Conservation (phyloP, 352 stramenopile genomes). For the Globisporangium recalcitrans region DNA sequence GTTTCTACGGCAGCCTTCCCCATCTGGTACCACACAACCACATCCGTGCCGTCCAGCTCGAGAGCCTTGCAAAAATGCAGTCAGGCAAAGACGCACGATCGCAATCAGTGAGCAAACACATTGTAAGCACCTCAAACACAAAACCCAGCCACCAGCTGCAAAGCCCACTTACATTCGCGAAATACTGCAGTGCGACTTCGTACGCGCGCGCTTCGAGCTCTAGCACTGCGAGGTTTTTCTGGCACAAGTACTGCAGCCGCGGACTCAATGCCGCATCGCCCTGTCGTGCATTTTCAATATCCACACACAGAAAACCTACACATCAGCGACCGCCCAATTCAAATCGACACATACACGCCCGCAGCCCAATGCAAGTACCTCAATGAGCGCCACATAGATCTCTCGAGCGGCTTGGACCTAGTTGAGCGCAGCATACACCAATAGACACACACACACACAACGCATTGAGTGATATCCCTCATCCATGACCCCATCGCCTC, state of each 20-base stretch:
- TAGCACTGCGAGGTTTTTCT: constrained; percentile 63
- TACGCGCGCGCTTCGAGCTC: constrained; percentile 39
- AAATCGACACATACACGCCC: neutral
- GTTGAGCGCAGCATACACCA: neutral
- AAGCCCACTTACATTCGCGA: constrained; percentile 28
- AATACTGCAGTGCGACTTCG: constrained; percentile 39
- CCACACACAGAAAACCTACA: neutral
- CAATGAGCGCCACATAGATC: constrained; percentile 38
- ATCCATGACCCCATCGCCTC: neutral
- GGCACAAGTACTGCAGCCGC: constrained; percentile 59
- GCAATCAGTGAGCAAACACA: neutral
- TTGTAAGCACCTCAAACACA: neutral
- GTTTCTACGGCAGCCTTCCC: constrained; percentile 50
- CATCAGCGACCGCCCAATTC: neutral
- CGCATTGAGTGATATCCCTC: neutral
- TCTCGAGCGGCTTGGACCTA: constrained; percentile 27
- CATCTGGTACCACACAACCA: constrained; percentile 77
- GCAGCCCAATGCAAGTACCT: constrained; percentile 10
- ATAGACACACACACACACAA: neutral
- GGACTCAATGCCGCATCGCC: constrained; percentile 26
- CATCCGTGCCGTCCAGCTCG: constrained; percentile 57
- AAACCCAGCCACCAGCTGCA: neutral
- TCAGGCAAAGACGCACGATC: neutral
- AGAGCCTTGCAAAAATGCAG: constrained; percentile 32
- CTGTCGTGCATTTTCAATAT: constrained; percentile 7